Percentiles rank a stretch among this genome's conserved stretches.
Evolutionary conservation across 169 alveolate genomes (phyloP).

Genomic region (Theileria equi): DNA sequence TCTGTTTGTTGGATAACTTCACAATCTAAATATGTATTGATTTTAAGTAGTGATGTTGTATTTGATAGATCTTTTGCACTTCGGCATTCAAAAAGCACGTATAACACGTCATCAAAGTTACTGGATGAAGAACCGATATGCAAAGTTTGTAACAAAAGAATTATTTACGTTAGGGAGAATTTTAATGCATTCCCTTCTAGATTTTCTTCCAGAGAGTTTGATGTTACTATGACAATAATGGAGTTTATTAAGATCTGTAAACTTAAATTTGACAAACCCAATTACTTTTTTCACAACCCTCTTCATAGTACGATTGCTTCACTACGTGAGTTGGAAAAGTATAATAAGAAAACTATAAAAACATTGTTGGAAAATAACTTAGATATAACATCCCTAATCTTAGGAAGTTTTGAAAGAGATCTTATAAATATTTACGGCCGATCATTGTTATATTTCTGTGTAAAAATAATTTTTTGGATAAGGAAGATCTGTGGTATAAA

Average conservation of each 20-base stretch:
- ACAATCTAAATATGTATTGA: background rate
- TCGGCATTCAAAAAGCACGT: background rate
- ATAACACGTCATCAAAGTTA: background rate
- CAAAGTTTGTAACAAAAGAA: conserved; percentile 7
- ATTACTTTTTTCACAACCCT: conserved; percentile 10
- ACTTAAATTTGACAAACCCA: conserved; percentile 14
- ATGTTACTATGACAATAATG: background rate
- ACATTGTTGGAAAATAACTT: conserved; percentile 18
- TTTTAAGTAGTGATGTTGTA: conserved; percentile 1
- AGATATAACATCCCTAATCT: conserved; percentile 22
- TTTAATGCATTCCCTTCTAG: background rate
- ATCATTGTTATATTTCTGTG: conserved; percentile 2
- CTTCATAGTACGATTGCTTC: conserved; percentile 9
- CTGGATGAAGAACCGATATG: background rate
- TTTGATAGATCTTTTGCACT: background rate
- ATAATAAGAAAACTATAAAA: background rate
- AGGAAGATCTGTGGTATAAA: conserved; percentile 12
- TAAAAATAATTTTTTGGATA: conserved; percentile 29
- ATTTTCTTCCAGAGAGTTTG: background rate
- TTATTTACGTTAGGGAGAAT: conserved; percentile 1
- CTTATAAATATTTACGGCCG: conserved; percentile 3
- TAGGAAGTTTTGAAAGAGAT: background rate
- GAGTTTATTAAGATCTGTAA: background rate
- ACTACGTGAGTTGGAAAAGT: conserved; percentile 17
- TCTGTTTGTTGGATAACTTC: conserved; percentile 21